Percentiles rank a stretch among this genome's conserved stretches.
These are phyloP conservation scores for Daedaleopsis nitida DNA, from an alignment of 768 basidiomycete genomes.

Conservation along the genomic window DNA sequence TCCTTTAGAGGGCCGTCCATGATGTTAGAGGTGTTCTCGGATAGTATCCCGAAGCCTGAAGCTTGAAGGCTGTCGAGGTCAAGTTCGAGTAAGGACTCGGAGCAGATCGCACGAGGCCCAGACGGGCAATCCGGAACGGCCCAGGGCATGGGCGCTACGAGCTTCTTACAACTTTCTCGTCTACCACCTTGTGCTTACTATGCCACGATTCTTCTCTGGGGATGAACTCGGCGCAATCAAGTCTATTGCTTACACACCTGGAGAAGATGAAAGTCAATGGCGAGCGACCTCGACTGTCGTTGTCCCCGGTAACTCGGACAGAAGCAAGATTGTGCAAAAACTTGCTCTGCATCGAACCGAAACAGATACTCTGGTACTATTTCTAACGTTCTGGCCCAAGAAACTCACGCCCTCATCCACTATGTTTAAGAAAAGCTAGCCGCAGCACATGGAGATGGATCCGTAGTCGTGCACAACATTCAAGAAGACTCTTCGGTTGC, in stretches of 20 bases:
- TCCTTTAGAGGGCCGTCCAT: conserved; percentile 84
- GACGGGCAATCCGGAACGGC: background rate
- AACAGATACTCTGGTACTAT: conserved; percentile 23
- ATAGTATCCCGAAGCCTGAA: background rate
- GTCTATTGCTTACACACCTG: conserved; percentile 46
- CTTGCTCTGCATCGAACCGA: conserved; percentile 30
- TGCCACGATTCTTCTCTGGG: conserved; percentile 73
- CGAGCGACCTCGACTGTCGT: conserved; percentile 37
- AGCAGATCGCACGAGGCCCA: background rate
- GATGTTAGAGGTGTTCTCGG: conserved; percentile 6
- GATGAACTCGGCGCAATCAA: conserved; percentile 83
- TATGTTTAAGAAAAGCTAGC: conserved; percentile 59
- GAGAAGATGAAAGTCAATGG: conserved; percentile 30
- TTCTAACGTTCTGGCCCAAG: conserved; percentile 3
- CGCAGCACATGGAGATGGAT: conserved; percentile 65
- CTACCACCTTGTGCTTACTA: conserved; percentile 26
- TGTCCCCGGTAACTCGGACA: conserved; percentile 26
- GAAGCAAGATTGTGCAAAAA: conserved; percentile 41
- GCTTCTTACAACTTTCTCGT: background rate
- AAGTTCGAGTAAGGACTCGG: too few species aligned
- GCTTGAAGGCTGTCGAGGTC: background rate
- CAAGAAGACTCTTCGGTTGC: conserved; percentile 43
- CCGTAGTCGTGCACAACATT: conserved; percentile 44
- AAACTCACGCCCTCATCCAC: conserved; percentile 1
- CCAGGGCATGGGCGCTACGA: conserved; percentile 3